Evolutionary conservation across 768 basidiomycete genomes (phyloP).

Genomic region (Collybia sordida): DNA sequence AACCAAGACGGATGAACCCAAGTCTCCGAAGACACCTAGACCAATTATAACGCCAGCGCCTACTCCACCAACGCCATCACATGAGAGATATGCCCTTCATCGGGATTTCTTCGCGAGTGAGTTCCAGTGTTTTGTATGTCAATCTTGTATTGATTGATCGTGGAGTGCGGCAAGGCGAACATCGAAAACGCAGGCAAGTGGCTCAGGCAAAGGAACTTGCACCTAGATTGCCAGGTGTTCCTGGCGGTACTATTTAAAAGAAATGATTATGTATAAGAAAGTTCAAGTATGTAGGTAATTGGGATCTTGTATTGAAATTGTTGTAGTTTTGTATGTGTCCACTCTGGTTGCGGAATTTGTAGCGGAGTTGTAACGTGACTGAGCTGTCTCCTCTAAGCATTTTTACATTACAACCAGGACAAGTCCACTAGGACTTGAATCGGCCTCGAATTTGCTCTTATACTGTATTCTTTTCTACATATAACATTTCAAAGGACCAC

Average conservation of each 20-base stretch:
- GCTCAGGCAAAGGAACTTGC: conserved; percentile 69
- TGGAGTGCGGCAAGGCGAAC: conserved; percentile 72
- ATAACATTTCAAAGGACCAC: not conserved
- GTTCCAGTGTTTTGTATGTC: conserved; percentile 9
- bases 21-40: conserved; percentile 25
- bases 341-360: conserved; percentile 3
- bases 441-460: not conserved
- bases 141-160: conserved; percentile 2
- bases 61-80: conserved; percentile 46
- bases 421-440: not conserved
- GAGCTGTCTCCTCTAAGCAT: not conserved
- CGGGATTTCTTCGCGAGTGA: conserved; percentile 71
- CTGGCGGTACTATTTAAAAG: conserved; percentile 29
- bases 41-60: conserved; percentile 30
- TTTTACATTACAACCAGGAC: not conserved
- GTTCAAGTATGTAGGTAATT: not conserved
- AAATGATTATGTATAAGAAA: conserved; percentile 9
- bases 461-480: conserved; percentile 2
- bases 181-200: conserved; percentile 65
- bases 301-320: too few relatives aligned
- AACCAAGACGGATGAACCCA: conserved; percentile 27
- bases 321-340: not conserved
- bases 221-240: conserved; percentile 68
- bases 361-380: conserved; percentile 11
- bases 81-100: conserved; percentile 81